Conservation (phyloP, 2,329 filamentous ascomycete species). For the Botrytis aclada region DNA sequence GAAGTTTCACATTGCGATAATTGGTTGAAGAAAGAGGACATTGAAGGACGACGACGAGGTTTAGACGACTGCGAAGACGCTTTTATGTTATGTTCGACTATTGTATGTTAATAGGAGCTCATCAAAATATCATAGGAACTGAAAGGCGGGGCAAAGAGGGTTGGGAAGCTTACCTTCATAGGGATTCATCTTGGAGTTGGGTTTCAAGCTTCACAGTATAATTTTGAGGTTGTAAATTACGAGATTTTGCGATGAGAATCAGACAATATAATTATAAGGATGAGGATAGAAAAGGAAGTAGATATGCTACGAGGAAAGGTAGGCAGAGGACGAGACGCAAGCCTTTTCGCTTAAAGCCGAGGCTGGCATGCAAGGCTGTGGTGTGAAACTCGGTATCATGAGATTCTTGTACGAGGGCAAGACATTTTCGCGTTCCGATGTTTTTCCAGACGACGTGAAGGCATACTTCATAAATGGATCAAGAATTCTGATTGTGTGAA, state of each 20-base stretch:
- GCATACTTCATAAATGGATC: too few species aligned
- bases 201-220: not conserved
- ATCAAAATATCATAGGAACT: not conserved
- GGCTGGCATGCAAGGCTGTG: constrained; percentile 9
- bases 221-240: not conserved
- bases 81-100: constrained; percentile 65
- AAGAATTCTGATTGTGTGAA: not conserved
- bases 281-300: not conserved
- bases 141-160: constrained; percentile 17
- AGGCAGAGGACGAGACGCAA: constrained; percentile 10
- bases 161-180: constrained; percentile 49
- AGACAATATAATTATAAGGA: not conserved
- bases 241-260: not conserved
- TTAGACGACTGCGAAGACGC: constrained; percentile 37
- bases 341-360: constrained; percentile 16
- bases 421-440: not conserved
- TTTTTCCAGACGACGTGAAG: not conserved
- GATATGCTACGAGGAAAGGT: not conserved
- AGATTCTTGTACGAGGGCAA: not conserved
- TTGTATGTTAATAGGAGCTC: constrained; percentile 20
- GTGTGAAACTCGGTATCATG: not conserved
- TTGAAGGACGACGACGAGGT: constrained; percentile 53
- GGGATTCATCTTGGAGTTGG: constrained; percentile 41
- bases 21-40: constrained; percentile 60
- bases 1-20: constrained; percentile 43